phyloP scores from a whole-genome alignment of 192 early-diverging fungal genomes.

The Mortierella antarctica region DNA sequence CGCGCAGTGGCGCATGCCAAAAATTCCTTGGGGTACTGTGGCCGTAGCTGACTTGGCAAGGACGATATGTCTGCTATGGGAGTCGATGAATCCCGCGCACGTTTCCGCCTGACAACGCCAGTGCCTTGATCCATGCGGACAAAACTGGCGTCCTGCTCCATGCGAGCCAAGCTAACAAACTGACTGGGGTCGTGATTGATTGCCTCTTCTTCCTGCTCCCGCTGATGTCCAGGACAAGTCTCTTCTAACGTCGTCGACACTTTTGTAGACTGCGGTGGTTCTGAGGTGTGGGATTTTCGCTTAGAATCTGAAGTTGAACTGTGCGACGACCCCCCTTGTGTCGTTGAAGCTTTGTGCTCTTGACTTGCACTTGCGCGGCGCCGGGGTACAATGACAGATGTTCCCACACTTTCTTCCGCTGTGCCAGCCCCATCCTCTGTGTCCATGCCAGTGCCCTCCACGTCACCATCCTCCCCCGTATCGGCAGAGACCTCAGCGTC shows the following conservation, averaged over 20 bases:
- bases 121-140: neutral
- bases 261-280: slow-evolving; percentile 8
- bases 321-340: slow-evolving; percentile 16
- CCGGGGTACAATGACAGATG: neutral
- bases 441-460: slow-evolving; percentile 26
- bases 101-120: neutral
- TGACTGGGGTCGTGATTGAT: slow-evolving; percentile 7
- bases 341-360: neutral
- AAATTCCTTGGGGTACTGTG: slow-evolving; percentile 18
- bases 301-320: too few species aligned
- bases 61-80: neutral
- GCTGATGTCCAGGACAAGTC: neutral
- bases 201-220: neutral
- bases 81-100: neutral
- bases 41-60: neutral
- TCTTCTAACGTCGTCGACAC: neutral
- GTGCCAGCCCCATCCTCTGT: slow-evolving; percentile 42
- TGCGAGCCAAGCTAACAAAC: neutral
- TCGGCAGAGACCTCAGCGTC: slow-evolving; percentile 20
- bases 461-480: slow-evolving; percentile 43
- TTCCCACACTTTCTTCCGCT: slow-evolving; percentile 19
- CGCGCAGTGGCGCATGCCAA: slow-evolving; percentile 30
- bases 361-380: neutral
- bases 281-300: neutral
- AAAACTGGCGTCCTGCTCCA: neutral